phyloP scores from a whole-genome alignment of 1,284 basidiomycete species.

The Mixia osmundae region DNA sequence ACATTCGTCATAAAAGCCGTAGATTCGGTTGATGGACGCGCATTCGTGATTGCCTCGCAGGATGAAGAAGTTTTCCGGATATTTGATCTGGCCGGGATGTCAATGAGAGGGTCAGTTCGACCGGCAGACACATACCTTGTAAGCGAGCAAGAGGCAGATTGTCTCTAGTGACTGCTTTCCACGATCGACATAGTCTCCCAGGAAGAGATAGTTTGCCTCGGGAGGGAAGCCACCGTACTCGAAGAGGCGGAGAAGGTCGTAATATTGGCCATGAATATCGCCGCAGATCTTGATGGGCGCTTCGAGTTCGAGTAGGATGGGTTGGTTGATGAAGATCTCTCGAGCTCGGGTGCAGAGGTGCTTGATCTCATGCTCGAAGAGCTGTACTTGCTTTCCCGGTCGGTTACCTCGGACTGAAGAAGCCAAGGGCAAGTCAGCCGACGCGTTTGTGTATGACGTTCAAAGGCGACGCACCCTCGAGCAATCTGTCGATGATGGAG shows the following conservation, averaged over 20 bases:
- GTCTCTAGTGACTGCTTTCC: slow-evolving; percentile 98
- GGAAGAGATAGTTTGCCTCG: slow-evolving; percentile 81
- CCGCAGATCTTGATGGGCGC: slow-evolving; percentile 95
- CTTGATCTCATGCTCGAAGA: slow-evolving; percentile 90
- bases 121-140: slow-evolving; percentile 34
- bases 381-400: slow-evolving; percentile 77
- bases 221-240: slow-evolving; percentile 89
- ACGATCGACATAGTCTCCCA: slow-evolving; percentile 95
- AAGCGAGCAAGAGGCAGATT: slow-evolving; percentile 83
- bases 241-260: slow-evolving; percentile 75
- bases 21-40: slow-evolving; percentile 83
- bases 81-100: slow-evolving; percentile 42
- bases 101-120: no score
- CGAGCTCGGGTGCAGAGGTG: slow-evolving; percentile 82
- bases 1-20: slow-evolving; percentile 95
- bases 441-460: not conserved
- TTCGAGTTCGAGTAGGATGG: slow-evolving; percentile 77
- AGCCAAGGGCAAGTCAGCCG: not conserved
- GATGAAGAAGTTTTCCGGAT: slow-evolving; percentile 98
- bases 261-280: slow-evolving; percentile 89
- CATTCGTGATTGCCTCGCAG: slow-evolving; percentile 97
- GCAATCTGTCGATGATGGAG: slow-evolving; percentile 85
- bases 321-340: slow-evolving; percentile 90
- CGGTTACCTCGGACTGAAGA: slow-evolving; percentile 64
- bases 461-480: slow-evolving; percentile 51